These are phyloP conservation scores for Chaetomiaceae sp. DNA, from an alignment of 2,329 filamentous ascomycete species.

Conservation along the genomic window DNA sequence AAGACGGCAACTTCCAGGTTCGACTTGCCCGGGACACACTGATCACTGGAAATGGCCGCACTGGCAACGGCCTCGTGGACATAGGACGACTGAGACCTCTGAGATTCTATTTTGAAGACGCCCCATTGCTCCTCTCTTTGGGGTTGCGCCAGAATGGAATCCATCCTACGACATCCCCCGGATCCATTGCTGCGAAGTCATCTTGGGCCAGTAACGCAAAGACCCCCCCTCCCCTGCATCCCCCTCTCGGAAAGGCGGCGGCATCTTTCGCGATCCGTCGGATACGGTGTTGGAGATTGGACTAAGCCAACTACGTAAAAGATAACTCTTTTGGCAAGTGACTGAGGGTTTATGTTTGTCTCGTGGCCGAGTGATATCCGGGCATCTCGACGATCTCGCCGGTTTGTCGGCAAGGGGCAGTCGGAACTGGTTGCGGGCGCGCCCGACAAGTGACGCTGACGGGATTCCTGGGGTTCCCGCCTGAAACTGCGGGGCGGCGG, in stretches of 20 bases:
- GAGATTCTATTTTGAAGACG: not conserved
- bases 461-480: not conserved
- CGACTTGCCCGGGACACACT: not conserved
- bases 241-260: no score
- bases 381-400: no score
- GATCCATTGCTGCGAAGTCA: not conserved
- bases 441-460: not conserved
- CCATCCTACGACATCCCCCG: not conserved
- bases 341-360: not conserved
- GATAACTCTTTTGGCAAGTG: no score
- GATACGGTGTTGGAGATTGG: no score
- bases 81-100: not conserved
- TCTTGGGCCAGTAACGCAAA: not conserved
- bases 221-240: no score
- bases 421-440: not conserved
- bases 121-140: no score
- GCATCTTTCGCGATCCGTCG: no score
- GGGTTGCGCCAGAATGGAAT: not conserved
- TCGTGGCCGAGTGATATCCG: not conserved
- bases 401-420: not conserved
- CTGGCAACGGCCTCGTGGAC: not conserved
- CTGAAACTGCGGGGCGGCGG: conserved; percentile 3
- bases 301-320: no score
- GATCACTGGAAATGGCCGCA: not conserved
- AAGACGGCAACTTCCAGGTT: conserved; percentile 1